Evolutionary conservation across 164 flowering plant genomes (phyloP), one percentile per base, ranked within the genome.

Genomic region (Tinospora cordifolia): DNA sequence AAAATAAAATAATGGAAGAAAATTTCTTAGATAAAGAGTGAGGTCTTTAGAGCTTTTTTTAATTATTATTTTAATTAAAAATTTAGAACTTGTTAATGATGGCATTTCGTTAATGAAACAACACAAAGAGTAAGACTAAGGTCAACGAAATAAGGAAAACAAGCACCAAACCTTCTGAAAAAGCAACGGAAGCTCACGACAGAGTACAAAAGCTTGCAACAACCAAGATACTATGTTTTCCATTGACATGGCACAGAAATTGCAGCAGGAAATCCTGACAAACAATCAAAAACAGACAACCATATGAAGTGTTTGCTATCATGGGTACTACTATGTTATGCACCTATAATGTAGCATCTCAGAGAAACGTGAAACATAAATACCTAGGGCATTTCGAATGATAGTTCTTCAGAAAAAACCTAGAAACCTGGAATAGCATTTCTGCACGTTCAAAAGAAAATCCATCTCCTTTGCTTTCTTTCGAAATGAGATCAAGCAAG

Each of bases 181-280:
- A 64, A 92, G 85, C 62, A 79, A 11, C 22, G 99, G 97, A 67
- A 87, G 83, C 77, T 94, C 96, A 66, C 87, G 87, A 74, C 86
- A 83, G 62, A 87, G 83, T 22, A 89, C 74, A 80, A 90, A 92
- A 30, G 93, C 88, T 49, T 84, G 80, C 77, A 74, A 78, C 82
- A 94, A 71, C 87, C 84, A 89, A 44, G 84, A 71, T 15, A 84
- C 72, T n/a, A 90, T 57, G 66, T 62, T 72, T 26, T 81, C 39
- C 62, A 80, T 71, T 71, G 76, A 76, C 72, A 92, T 73, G 59
- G 67, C 15, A 69, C 81, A 78, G 24, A 85, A 59, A 69, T 77
- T 75, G 75, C 89, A 89, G 77, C 88, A 83, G 17, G 38, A 0
- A 25, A 11, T 73, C 83, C 90, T 88, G 84, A 49, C 39, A 71